Evolutionary conservation across 1,139 yeast genomes (phyloP).

Genomic region (Sugiyamaella novakii): DNA sequence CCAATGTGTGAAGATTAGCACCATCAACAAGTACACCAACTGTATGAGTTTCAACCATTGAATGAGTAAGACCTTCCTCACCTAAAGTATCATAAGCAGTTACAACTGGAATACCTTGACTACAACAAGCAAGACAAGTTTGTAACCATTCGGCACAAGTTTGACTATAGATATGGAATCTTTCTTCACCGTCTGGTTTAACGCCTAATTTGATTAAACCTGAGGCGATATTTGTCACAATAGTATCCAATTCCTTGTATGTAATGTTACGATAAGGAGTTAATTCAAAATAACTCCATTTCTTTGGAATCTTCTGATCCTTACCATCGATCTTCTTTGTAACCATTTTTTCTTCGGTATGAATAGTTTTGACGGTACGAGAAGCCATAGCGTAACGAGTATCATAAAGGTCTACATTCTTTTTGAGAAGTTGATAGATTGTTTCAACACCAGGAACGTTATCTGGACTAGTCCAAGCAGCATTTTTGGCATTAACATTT

Average conservation of each 20-base stretch:
- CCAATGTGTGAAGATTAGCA: constrained; percentile 61
- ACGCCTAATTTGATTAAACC: constrained; percentile 81
- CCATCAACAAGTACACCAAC: constrained; percentile 83
- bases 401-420: constrained; percentile 62
- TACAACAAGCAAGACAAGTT: constrained; percentile 72
- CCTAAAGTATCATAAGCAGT: constrained; percentile 98
- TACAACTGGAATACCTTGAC: constrained; percentile 82
- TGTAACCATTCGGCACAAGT: constrained; percentile 90
- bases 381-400: constrained; percentile 67
- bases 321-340: constrained; percentile 80
- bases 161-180: constrained; percentile 80
- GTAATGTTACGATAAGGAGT: constrained; percentile 69
- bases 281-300: constrained; percentile 84
- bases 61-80: constrained; percentile 85
- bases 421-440: constrained; percentile 68
- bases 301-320: constrained; percentile 69
- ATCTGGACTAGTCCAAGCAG: constrained; percentile 43
- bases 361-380: constrained; percentile 74
- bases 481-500: constrained; percentile 61
- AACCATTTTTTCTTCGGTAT: constrained; percentile 72
- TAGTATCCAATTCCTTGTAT: constrained; percentile 57
- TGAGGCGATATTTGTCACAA: constrained; percentile 62
- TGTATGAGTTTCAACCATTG: constrained; percentile 78
- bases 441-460: constrained; percentile 49
- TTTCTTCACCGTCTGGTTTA: constrained; percentile 59